Percentiles rank a stretch among this genome's conserved stretches.
Evolutionary conservation across 306 rosid genomes (phyloP).

Genomic region (Vigna nakashimae): DNA sequence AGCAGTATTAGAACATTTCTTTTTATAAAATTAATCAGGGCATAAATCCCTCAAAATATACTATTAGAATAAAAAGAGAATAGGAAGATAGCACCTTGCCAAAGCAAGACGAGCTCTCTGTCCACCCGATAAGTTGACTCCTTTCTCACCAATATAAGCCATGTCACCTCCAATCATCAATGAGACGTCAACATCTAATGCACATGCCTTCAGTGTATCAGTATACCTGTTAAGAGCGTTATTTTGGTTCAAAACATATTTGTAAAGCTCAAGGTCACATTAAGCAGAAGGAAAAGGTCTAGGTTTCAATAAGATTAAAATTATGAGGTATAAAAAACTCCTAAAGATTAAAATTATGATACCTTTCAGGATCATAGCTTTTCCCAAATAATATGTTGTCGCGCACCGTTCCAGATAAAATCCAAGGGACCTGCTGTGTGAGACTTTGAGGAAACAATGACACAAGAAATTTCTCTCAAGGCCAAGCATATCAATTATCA

Average conservation of each 20-base stretch:
- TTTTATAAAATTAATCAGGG: slow-evolving; percentile 23
- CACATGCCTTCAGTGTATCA: slow-evolving; percentile 77
- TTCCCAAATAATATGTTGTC: slow-evolving; percentile 91
- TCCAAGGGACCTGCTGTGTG: slow-evolving; percentile 86
- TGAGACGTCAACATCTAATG: slow-evolving; percentile 86
- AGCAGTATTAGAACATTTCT: slow-evolving; percentile 34
- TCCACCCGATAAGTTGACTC: slow-evolving; percentile 92
- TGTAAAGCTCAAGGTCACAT: slow-evolving; percentile 16
- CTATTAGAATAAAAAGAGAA: slow-evolving; percentile 6
- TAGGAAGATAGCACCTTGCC: slow-evolving; percentile 70
- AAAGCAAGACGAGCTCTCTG: slow-evolving; percentile 96
- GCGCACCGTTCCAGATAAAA: slow-evolving; percentile 88
- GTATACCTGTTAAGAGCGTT: slow-evolving; percentile 62
- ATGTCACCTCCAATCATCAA: slow-evolving; percentile 92
- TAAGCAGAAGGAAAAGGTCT: slow-evolving; percentile 25
- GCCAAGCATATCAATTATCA: slow-evolving; percentile 27
- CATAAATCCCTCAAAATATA: slow-evolving; percentile 10
- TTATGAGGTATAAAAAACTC: background rate
- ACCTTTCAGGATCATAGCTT: slow-evolving; percentile 76
- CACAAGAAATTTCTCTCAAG: slow-evolving; percentile 40
- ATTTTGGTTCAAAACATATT: slow-evolving; percentile 22
- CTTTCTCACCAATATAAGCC: slow-evolving; percentile 92
- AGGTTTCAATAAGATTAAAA: slow-evolving; percentile 32
- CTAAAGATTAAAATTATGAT: too few species aligned
- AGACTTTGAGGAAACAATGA: slow-evolving; percentile 39